These are phyloP conservation scores for Zygosaccharomyces sapae DNA, from an alignment of 1,139 yeast genomes.

Conservation along the genomic window DNA sequence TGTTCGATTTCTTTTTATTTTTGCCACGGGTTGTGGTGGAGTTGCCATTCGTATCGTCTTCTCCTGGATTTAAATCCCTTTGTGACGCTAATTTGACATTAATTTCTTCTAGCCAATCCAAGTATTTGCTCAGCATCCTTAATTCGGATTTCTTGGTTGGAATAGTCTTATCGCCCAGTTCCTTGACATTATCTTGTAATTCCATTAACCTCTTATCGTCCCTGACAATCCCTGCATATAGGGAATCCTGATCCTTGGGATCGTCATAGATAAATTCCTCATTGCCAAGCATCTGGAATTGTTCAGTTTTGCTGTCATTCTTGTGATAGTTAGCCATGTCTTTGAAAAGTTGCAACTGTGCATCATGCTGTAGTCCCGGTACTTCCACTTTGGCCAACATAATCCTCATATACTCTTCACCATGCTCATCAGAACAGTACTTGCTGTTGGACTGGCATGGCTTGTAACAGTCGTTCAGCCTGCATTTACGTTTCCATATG, in stretches of 20 bases:
- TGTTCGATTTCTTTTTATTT: constrained; percentile 16
- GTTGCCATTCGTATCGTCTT: constrained; percentile 16
- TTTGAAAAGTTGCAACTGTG: constrained; percentile 17
- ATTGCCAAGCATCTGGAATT: constrained; percentile 26
- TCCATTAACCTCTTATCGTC: constrained; percentile 28
- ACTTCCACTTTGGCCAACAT: constrained; percentile 29
- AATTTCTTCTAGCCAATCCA: constrained; percentile 33
- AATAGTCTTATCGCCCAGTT: constrained; percentile 16
- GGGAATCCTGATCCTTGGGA: constrained; percentile 35
- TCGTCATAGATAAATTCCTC: constrained; percentile 20
- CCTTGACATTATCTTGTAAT: constrained; percentile 20
- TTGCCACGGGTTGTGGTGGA: constrained; percentile 1
- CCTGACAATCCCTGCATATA: constrained; percentile 38
- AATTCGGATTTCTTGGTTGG: constrained; percentile 22
- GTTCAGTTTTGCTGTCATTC: constrained; percentile 28
- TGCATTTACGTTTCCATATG: constrained; percentile 73
- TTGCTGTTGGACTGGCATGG: constrained; percentile 57
- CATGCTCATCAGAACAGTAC: constrained; percentile 76
- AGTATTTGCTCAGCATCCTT: constrained; percentile 23
- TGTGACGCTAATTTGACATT: constrained; percentile 19
- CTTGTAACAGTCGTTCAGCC: constrained; percentile 53
- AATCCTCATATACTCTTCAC: constrained; percentile 48
- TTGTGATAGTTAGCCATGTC: constrained; percentile 24
- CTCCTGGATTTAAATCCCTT: constrained; percentile 16
- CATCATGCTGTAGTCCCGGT: constrained; percentile 17